Evolutionary conservation across 306 rosid genomes (phyloP).

Genomic region (Quercus ilex): DNA sequence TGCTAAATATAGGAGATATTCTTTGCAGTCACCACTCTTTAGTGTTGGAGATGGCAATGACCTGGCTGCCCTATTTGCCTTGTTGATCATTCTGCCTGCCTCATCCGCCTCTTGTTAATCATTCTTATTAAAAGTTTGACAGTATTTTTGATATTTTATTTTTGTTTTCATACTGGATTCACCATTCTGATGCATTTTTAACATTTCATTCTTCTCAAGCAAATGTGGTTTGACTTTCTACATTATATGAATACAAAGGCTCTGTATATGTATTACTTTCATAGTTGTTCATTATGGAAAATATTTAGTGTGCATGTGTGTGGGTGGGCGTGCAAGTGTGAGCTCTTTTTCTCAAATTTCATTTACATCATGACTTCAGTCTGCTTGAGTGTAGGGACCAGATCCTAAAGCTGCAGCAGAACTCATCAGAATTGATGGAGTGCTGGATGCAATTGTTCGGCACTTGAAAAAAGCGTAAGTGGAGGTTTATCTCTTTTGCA

Average conservation of each 20-base stretch:
- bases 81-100: background rate
- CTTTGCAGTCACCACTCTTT: background rate
- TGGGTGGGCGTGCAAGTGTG: background rate
- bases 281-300: slow-evolving; percentile 4
- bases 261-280: background rate
- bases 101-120: background rate
- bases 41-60: background rate
- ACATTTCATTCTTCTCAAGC: background rate
- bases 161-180: slow-evolving; percentile 13
- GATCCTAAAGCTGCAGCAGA: slow-evolving; percentile 80
- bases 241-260: background rate
- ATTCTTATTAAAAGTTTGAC: background rate
- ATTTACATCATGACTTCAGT: slow-evolving; percentile 20
- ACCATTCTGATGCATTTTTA: background rate
- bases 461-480: slow-evolving; percentile 91
- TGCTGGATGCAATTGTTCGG: slow-evolving; percentile 71
- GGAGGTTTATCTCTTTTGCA: slow-evolving; percentile 2
- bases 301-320: slow-evolving; percentile 14
- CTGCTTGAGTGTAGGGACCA: slow-evolving; percentile 67
- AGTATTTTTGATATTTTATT: background rate
- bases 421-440: slow-evolving; percentile 79
- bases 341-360: slow-evolving; percentile 12
- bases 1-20: background rate
- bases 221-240: slow-evolving; percentile 11
- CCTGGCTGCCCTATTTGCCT: background rate